Conservation (phyloP, 805 yeast genomes). For the Metschnikowia similis region DNA sequence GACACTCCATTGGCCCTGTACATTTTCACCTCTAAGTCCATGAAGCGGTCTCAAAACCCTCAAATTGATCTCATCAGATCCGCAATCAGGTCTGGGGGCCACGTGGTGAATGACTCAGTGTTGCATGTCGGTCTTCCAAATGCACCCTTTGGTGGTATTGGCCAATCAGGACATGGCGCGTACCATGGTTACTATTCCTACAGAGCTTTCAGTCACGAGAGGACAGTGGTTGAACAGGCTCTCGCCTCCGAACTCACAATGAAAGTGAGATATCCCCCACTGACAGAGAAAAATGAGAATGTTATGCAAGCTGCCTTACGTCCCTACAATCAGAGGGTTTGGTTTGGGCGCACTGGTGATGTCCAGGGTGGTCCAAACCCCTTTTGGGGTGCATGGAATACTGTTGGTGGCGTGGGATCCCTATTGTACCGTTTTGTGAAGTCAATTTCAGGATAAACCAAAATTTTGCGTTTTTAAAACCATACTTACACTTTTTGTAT, state of each 20-base stretch:
- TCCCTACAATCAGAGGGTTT: conserved; percentile 30
- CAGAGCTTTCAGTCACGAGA: conserved; percentile 67
- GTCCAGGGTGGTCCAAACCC: conserved; percentile 33
- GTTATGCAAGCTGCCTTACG: conserved; percentile 24
- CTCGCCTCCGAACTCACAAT: conserved; percentile 58
- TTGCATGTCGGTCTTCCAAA: conserved; percentile 63
- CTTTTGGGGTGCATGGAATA: conserved; percentile 30
- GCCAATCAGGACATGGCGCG: conserved; percentile 74
- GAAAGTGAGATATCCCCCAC: conserved; percentile 67
- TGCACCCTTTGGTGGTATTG: conserved; percentile 91
- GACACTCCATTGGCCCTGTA: conserved; percentile 84
- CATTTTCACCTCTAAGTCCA: conserved; percentile 50
- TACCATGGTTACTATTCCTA: conserved; percentile 73
- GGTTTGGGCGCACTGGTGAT: conserved; percentile 38
- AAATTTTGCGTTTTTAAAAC: not conserved
- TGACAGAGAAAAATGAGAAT: conserved; percentile 30
- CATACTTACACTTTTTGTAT: not conserved
- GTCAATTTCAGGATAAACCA: conserved; percentile 4
- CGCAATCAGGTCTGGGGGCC: conserved; percentile 67
- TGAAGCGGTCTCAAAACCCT: conserved; percentile 43
- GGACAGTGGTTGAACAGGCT: conserved; percentile 63
- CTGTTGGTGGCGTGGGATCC: conserved; percentile 27
- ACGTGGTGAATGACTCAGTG: conserved; percentile 64
- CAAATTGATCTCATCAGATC: conserved; percentile 40
- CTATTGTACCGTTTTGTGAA: conserved; percentile 19